Base-by-base conservation (phyloP, 768 basidiomycete genomes). In the Lentinula detonsa region DNA sequence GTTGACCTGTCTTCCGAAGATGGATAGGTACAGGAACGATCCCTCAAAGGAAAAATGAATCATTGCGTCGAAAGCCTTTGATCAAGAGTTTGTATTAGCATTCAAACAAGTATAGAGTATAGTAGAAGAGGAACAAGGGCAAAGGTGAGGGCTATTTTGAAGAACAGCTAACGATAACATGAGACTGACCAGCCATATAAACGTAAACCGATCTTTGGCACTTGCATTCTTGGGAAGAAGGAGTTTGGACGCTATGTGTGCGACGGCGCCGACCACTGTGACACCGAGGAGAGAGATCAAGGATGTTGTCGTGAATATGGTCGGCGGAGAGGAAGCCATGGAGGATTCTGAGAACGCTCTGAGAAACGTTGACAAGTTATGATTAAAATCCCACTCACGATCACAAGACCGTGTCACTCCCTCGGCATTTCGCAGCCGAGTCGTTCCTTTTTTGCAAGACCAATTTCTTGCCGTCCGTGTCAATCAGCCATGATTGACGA, bases 41-140 rank as follows among this genome's bases (percentile, higher is more conserved):
- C 89, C 91, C 68, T 93, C 91, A 61, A 90, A 85, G 0, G 77
- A 76, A 70, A 91, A 88, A 69, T 93, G 91, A 61, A 90, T 90
- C 69, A 90, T 76, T 3, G 84, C 90, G 70, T 93, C 90, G 65
- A 93, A 93, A 21, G 87, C 81, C 90, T 90, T 65, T 37, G 28
- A 28, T 16, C 31, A 33, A 54, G 31, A 56, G 18, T 10, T 33
- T 40, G 34, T 23, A 31, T n/a, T 31, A 46, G 5, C 16, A n/a
- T 23, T 46, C 8, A 11, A 3, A 16, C 1, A 49, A 15, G 5
- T 16, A 35, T 8, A 28, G 23, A 13, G 11, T 37, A 16, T 31
- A 5, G 56, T 18, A 11, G 13, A 40, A 28, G 18, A 48, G 16
- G 8, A 48, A 48, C 4, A 7, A 23, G n/a, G 21, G 11, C 16